These are phyloP conservation scores for Nakazawaea ernobii DNA, from an alignment of 805 yeast species.

Conservation along the genomic window DNA sequence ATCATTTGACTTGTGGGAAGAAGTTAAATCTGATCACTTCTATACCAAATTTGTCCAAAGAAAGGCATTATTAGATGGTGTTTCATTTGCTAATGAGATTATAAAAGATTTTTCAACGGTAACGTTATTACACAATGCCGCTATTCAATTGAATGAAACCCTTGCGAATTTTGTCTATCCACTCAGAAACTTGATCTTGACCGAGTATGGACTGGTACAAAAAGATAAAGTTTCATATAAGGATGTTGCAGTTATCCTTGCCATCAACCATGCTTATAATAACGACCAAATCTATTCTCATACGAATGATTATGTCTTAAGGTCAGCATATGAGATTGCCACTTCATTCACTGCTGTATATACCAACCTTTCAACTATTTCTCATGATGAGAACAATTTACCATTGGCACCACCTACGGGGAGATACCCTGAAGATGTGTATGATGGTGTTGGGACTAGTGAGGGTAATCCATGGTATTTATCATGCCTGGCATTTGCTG, in stretches of 20 bases:
- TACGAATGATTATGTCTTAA: slow-evolving; percentile 5
- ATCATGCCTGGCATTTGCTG: slow-evolving; percentile 37
- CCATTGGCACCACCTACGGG: slow-evolving; percentile 20
- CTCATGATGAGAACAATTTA: slow-evolving; percentile 6
- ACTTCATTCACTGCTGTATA: slow-evolving; percentile 4
- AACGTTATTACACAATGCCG: not conserved
- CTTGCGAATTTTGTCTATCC: slow-evolving; percentile 17
- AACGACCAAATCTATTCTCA: slow-evolving; percentile 1
- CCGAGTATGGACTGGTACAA: slow-evolving; percentile 18
- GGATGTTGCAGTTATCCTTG: slow-evolving; percentile 1
- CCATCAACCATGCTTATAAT: slow-evolving; percentile 6
- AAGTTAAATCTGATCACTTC: slow-evolving; percentile 31
- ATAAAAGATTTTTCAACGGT: slow-evolving; percentile 17
- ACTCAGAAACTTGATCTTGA: slow-evolving; percentile 20
- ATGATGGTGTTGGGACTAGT: slow-evolving; percentile 34
- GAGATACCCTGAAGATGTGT: slow-evolving; percentile 41
- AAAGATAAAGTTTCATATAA: slow-evolving; percentile 2
- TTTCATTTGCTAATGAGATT: slow-evolving; percentile 13
- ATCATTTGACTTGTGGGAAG: slow-evolving; percentile 44
- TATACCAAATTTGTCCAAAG: slow-evolving; percentile 23
- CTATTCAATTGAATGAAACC: slow-evolving; percentile 16
- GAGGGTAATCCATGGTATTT: slow-evolving; percentile 47
- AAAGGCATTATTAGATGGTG: slow-evolving; percentile 14
- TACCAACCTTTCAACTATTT: not conserved
- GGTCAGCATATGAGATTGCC: slow-evolving; percentile 3